These are phyloP conservation scores for Achaetomiella virescens DNA, from an alignment of 495 filamentous ascomycete genomes.

Conservation along the genomic window DNA sequence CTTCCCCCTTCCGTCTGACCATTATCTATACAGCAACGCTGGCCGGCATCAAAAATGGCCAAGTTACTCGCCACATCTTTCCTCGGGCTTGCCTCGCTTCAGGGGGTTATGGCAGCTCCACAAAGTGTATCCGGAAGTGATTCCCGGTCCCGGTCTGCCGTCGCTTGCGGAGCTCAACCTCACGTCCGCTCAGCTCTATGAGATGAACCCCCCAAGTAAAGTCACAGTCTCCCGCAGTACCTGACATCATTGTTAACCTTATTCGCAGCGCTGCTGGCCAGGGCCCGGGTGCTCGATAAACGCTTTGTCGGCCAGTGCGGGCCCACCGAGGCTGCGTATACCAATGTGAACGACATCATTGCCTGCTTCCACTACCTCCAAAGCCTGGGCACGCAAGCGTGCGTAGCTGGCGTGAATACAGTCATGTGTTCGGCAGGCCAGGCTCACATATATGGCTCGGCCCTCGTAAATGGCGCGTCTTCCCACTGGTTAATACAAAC, in stretches of 20 bases:
- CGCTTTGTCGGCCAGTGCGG: neutral
- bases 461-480: neutral
- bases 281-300: neutral
- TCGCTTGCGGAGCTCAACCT: neutral
- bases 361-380: neutral
- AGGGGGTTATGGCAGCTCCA: neutral
- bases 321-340: neutral
- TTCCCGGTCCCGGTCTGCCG: conserved; percentile 2
- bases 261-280: neutral
- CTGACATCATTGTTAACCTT: neutral
- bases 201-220: neutral
- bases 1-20: too few relatives aligned
- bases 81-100: neutral
- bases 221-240: neutral
- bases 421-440: neutral
- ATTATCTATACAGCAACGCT: neutral
- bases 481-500: neutral
- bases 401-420: neutral
- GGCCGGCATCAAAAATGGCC: neutral
- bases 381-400: neutral
- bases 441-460: neutral
- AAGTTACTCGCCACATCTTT: neutral
- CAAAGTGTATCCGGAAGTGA: neutral
- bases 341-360: conserved; percentile 1
- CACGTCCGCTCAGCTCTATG: neutral